Evolutionary conservation across 805 yeast species (phyloP), one percentile per base, ranked within the genome.

Genomic region (Martiniozyma abietophila): DNA sequence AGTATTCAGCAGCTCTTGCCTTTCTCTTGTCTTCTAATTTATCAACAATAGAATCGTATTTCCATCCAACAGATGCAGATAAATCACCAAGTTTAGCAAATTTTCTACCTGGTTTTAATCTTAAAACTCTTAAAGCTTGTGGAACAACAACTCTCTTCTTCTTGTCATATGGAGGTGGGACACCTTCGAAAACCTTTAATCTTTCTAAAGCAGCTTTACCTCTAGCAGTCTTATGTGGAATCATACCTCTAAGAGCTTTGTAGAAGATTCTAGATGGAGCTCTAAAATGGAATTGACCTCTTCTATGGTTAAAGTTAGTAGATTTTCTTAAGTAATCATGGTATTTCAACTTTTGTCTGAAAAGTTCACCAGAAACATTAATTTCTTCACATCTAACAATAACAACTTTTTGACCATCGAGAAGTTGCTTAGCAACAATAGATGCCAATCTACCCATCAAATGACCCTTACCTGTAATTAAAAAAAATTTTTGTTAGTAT

Each of bases 211-310:
- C 99, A 65, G 97, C 97, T 76, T 84, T 82, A 72, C 99, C 99
- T 74, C 97, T 92, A 58, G 97, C 92, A 56, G 98, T 92, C 86
- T 92, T 92, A 88, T 92, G 97, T 66, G 96, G 74, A 61, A 92
- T 74, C 99, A 92, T 92, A 74, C 99, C 99, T 67, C 95, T 83
- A 67, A 92, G 71, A 62, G 99, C 96, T 82, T 92, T 92, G 94
- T 88, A 88, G 73, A 92, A 86, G 72, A 92, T 89, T 75, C 97
- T 86, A 49, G 97, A 88, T 69, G 99, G 99, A 49, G 99, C 99
- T 74, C 97, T 92, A 95, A 92, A 92, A 70, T 92, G 99, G 96
- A 89, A 92, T 63, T 97, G 97, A 76, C 98, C 99, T 69, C 86
- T 81, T 62, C 76, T 80, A 76, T 86, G 86, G 95, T 92, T 92